Evolutionary conservation across 768 basidiomycete genomes (phyloP).

Genomic region (Phlegmacium glaucopus): DNA sequence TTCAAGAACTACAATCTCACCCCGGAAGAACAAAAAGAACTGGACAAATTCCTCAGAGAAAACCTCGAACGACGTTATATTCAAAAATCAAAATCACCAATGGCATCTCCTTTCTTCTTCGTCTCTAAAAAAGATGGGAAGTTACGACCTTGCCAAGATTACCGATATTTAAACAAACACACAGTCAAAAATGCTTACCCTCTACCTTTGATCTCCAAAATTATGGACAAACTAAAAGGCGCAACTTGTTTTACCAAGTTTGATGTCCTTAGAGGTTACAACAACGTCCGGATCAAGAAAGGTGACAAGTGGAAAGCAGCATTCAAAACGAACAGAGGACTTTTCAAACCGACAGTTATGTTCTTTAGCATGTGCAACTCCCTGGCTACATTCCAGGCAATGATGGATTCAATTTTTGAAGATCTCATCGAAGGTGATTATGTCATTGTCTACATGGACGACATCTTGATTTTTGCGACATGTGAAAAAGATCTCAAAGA

Average conservation of each 20-base stretch:
- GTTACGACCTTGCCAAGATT: constrained; percentile 24
- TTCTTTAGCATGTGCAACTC: constrained; percentile 34
- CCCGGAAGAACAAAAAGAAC: too few relatives aligned
- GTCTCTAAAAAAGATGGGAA: constrained; percentile 10
- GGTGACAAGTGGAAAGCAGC: constrained; percentile 39
- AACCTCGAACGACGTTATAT: neutral
- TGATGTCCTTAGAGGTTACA: constrained; percentile 37
- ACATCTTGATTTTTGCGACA: constrained; percentile 26
- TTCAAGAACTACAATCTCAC: too few relatives aligned
- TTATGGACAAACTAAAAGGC: constrained; percentile 17
- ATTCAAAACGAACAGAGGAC: constrained; percentile 27
- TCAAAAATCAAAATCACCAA: neutral
- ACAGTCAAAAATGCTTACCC: constrained; percentile 29
- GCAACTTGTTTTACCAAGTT: constrained; percentile 29
- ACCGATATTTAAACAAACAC: constrained; percentile 25
- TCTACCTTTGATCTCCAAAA: constrained; percentile 26
- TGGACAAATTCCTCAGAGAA: too few relatives aligned
- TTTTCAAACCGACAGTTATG: constrained; percentile 30
- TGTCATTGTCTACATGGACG: constrained; percentile 36
- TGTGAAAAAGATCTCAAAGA: too few relatives aligned
- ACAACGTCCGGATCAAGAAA: constrained; percentile 28
- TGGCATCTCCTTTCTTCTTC: constrained; percentile 6
- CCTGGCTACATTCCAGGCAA: constrained; percentile 33
- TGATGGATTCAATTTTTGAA: constrained; percentile 26
- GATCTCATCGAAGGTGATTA: too few relatives aligned